Conservation (phyloP, 2,329 filamentous ascomycete species). For the Alternaria gaisen region DNA sequence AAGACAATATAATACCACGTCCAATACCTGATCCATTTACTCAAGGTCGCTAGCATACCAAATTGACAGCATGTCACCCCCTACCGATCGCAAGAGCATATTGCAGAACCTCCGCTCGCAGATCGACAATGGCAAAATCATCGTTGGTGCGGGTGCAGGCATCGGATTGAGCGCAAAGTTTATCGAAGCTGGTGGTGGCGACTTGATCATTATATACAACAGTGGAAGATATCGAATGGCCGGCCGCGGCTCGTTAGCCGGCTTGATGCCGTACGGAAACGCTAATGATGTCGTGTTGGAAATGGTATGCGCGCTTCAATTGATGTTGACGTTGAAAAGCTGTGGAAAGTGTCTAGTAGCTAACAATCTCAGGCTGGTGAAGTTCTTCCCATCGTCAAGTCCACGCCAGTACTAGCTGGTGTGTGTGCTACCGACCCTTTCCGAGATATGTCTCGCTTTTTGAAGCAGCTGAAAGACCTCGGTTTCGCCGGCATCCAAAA, state of each 20-base stretch:
- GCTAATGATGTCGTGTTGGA: slow-evolving; percentile 75
- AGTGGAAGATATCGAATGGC: slow-evolving; percentile 78
- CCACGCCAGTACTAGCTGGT: slow-evolving; percentile 73
- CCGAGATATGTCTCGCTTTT: slow-evolving; percentile 67
- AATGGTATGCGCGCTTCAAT: slow-evolving; percentile 59
- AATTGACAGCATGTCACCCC: slow-evolving; percentile 62
- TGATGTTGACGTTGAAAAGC: too few species aligned
- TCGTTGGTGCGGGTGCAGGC: slow-evolving; percentile 74
- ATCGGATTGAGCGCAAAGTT: slow-evolving; percentile 76
- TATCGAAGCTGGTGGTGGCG: slow-evolving; percentile 72
- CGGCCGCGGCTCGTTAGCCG: slow-evolving; percentile 72
- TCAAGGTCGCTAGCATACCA: not conserved
- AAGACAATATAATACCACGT: not conserved
- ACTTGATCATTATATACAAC: slow-evolving; percentile 78
- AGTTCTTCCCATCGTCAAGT: slow-evolving; percentile 70
- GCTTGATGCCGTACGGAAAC: slow-evolving; percentile 75
- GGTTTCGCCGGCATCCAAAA: slow-evolving; percentile 77
- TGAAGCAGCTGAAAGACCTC: slow-evolving; percentile 66
- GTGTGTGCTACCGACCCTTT: slow-evolving; percentile 77
- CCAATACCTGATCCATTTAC: not conserved
- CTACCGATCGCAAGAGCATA: slow-evolving; percentile 65
- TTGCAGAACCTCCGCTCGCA: slow-evolving; percentile 62
- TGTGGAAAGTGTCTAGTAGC: fast-evolving
- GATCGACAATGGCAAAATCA: slow-evolving; percentile 64
- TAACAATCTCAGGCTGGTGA: slow-evolving; percentile 62